Evolutionary conservation across 148 eudicot genomes (phyloP).

Genomic region (Gaultheria prostrata): DNA sequence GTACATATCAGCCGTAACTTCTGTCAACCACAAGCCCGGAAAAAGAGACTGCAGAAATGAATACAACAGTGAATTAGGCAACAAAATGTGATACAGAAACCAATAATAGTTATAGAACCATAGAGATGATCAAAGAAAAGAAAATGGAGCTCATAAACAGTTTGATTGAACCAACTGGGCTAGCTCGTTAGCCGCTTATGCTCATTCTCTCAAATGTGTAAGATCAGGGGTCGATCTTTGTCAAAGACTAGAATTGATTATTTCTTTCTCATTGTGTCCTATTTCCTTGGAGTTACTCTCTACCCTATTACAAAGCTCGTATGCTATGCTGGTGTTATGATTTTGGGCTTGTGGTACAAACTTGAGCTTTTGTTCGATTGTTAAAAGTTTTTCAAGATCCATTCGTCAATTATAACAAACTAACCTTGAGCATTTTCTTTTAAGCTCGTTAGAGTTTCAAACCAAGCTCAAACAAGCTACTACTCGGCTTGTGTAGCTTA

Average conservation of each 20-base stretch:
- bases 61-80: conserved; percentile 25
- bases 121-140: background rate
- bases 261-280: background rate
- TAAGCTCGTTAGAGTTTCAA: background rate
- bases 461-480: background rate
- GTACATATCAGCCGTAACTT: conserved; percentile 41
- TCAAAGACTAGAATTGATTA: background rate
- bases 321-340: background rate
- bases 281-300: background rate
- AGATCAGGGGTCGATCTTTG: background rate
- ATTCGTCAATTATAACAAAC: background rate
- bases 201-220: background rate
- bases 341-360: background rate
- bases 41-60: conserved; percentile 36
- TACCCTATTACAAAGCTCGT: background rate
- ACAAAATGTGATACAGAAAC: background rate
- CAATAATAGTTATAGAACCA: background rate
- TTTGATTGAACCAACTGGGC: background rate
- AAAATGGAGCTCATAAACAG: background rate
- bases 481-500: background rate
- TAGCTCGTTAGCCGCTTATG: background rate
- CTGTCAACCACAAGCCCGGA: conserved; percentile 52
- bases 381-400: background rate
- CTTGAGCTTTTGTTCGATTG: background rate
- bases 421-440: background rate